Conservation (phyloP, 2,329 filamentous ascomycete species). For the Fusarium irregulare region DNA sequence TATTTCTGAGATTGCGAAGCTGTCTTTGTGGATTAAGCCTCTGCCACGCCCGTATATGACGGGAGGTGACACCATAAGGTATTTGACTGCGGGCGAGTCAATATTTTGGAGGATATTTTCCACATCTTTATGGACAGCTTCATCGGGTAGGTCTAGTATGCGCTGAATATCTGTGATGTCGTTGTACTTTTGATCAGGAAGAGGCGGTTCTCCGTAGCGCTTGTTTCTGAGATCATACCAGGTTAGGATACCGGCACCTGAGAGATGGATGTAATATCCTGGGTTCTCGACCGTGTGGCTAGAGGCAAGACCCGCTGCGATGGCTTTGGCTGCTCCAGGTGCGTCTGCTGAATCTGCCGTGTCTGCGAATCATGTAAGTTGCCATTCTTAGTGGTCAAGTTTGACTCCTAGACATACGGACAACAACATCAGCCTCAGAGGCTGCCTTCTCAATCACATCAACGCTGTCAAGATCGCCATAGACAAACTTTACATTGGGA, state of each 20-base stretch:
- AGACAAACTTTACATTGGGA: constrained; percentile 60
- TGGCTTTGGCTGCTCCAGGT: constrained; percentile 54
- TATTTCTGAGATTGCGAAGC: constrained; percentile 61
- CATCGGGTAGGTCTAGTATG: constrained; percentile 66
- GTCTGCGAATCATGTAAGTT: constrained; percentile 49
- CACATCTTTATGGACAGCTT: constrained; percentile 71
- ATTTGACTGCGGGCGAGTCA: constrained; percentile 53
- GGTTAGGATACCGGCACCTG: constrained; percentile 61
- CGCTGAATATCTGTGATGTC: constrained; percentile 69
- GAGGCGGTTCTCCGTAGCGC: constrained; percentile 58
- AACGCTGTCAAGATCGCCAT: constrained; percentile 59
- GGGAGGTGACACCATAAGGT: constrained; percentile 61
- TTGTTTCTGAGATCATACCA: constrained; percentile 57
- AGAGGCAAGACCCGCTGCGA: constrained; percentile 58
- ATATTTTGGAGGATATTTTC: constrained; percentile 72
- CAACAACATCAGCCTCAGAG: constrained; percentile 61
- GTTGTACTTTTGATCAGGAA: constrained; percentile 63
- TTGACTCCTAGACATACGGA: constrained; percentile 51
- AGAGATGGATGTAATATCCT: constrained; percentile 64
- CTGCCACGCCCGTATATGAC: constrained; percentile 64
- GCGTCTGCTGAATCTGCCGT: constrained; percentile 62
- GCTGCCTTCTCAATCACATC: constrained; percentile 63
- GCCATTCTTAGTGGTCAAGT: not conserved
- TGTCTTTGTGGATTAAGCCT: constrained; percentile 61
- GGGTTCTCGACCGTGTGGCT: constrained; percentile 58